Conservation (phyloP, 2,329 filamentous ascomycete genomes). For the Peltaster fructicola region DNA sequence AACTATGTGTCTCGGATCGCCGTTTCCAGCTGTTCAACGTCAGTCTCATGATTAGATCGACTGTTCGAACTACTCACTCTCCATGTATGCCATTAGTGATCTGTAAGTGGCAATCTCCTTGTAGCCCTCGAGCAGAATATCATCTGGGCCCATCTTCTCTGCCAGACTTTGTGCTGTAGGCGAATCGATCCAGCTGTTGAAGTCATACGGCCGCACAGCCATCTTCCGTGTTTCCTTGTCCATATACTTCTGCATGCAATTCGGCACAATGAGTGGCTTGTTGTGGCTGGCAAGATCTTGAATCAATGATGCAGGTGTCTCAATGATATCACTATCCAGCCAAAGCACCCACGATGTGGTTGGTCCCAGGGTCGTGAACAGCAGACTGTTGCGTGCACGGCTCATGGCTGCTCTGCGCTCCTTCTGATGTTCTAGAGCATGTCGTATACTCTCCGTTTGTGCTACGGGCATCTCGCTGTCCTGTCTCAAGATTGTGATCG, state of each 20-base stretch:
- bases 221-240: conserved; percentile 51
- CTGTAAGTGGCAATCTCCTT: conserved; percentile 84
- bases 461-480: conserved; percentile 81
- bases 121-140: conserved; percentile 88
- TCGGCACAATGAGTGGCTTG: conserved; percentile 82
- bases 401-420: conserved; percentile 75
- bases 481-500: conserved; percentile 84
- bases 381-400: conserved; percentile 76
- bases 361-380: conserved; percentile 88
- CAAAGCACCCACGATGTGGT: conserved; percentile 91
- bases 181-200: conserved; percentile 94
- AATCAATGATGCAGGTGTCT: conserved; percentile 69
- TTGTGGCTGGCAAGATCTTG: conserved; percentile 80
- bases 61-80: conserved; percentile 28
- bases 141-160: conserved; percentile 68
- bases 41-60: conserved; percentile 1
- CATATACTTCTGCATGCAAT: conserved; percentile 77
- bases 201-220: conserved; percentile 78
- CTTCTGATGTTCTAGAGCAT: conserved; percentile 86
- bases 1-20: conserved; percentile 25
- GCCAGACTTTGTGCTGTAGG: conserved; percentile 59
- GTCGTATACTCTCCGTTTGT: conserved; percentile 74
- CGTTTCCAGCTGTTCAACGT: conserved; percentile 10
- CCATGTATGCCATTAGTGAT: conserved; percentile 75
- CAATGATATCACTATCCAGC: conserved; percentile 83